phyloP scores from a whole-genome alignment of 495 filamentous ascomycete genomes.

The Neurospora sp. region DNA sequence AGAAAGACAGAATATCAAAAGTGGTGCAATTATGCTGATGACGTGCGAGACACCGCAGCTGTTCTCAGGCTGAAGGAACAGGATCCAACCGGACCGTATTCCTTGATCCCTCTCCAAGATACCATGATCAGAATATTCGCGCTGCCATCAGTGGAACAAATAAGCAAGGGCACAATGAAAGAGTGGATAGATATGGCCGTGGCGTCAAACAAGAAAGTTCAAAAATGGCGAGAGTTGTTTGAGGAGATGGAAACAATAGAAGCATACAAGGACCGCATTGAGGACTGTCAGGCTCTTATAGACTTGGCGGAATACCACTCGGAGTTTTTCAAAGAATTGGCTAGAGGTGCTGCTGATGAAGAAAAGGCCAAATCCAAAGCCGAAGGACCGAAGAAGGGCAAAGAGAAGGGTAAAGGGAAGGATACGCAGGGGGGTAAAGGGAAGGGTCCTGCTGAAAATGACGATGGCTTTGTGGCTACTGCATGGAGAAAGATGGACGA shows the following conservation, averaged over 20 bases:
- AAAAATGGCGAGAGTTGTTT: background rate
- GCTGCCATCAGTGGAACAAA: background rate
- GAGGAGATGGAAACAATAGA: background rate
- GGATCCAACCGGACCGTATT: background rate
- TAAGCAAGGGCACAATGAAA: background rate
- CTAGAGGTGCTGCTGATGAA: background rate
- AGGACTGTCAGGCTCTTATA: background rate
- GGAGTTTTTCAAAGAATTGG: background rate
- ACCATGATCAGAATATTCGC: background rate
- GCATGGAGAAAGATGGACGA: background rate
- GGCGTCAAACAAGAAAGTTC: background rate
- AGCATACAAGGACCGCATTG: background rate
- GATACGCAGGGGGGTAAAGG: too few relatives aligned
- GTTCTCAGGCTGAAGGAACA: background rate
- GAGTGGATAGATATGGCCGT: background rate
- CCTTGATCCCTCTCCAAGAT: background rate
- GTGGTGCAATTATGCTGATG: background rate
- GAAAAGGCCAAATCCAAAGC: background rate
- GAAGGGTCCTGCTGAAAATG: background rate
- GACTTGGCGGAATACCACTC: background rate
- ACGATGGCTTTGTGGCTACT: background rate
- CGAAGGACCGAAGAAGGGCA: background rate
- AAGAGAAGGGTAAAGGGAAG: too few relatives aligned
- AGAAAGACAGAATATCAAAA: background rate
- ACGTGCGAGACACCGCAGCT: background rate